Base-by-base conservation (phyloP, 2,329 filamentous ascomycete species). In the Nemania abortiva region DNA sequence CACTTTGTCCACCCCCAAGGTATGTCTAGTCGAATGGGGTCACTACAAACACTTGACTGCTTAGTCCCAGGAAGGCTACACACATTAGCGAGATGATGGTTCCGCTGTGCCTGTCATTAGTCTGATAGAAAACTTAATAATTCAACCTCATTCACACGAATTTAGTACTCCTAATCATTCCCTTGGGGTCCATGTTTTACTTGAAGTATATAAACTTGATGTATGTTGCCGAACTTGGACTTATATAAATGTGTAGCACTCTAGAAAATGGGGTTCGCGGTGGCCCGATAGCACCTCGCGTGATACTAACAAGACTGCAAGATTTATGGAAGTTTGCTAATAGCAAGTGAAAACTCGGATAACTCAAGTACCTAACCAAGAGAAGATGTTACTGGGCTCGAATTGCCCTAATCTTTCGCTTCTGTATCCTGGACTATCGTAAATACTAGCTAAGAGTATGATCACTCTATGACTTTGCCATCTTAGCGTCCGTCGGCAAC, bases 221-320 rank as follows among this genome's bases (percentile, higher is more conserved):
- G 20, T 22, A 53, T 53, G 20, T 53, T 53, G 27, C 18, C 20
- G 29, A 53, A 27, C 49, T 31, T 22, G 49, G 20, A 53, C 13
- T 53, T 31, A 53, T 31, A 53, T 53, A 53, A 53, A 53, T 29
- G 29, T 53, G 49, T 29, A 29, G 22, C 29, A 53, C 49, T 29
- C 29, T 53, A 29, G 9, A 53, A 31, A 53, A 29, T 7, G 22
- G 49, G 49, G 49, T 29, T 53, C 5, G 49, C 6, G 24, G 6
- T 34, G 49, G 49, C 24, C 24, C 37, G 11, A 53, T 13, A 15
- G 49, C 29, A 29, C 6, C 22, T 53, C 11, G 37, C 3, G 13
- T 15, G 3, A 42, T 42, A 42, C 37, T 42, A 6, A 5, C 13
- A 42, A 10, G 37, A 42, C 37, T 3, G 37, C 37, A 42, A 42